Evolutionary conservation across 2,329 filamentous ascomycete species (phyloP).

Genomic region (Dendrostoma leiphaemia): DNA sequence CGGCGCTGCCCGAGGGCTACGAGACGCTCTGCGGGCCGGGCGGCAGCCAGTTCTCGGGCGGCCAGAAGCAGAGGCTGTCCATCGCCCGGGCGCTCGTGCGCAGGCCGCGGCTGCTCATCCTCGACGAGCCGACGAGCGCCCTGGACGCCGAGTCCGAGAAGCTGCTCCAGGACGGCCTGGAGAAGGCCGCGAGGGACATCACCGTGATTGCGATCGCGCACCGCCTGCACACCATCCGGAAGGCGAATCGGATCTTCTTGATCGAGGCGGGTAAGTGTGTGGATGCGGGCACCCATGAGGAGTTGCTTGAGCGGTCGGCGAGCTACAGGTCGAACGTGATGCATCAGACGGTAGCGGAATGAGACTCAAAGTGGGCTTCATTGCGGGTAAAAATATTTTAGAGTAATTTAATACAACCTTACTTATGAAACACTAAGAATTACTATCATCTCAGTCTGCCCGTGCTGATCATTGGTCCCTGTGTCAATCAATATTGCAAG

Average conservation of each 20-base stretch:
- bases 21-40: conserved; percentile 58
- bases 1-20: conserved; percentile 53
- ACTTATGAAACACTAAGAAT: too few species aligned
- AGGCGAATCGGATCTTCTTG: conserved; percentile 42
- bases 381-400: too few species aligned
- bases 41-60: conserved; percentile 64
- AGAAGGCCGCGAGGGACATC: conserved; percentile 40
- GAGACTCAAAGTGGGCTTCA: too few species aligned
- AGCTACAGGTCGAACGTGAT: conserved; percentile 31
- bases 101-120: conserved; percentile 60
- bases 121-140: conserved; percentile 70
- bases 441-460: too few species aligned
- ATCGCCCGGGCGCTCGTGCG: conserved; percentile 68
- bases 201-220: conserved; percentile 45
- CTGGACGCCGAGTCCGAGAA: conserved; percentile 62
- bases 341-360: conserved; percentile 28
- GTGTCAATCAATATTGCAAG: too few species aligned
- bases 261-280: conserved; percentile 38
- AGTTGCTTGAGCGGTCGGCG: conserved; percentile 26
- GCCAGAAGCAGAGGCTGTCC: conserved; percentile 66
- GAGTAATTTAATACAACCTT: too few species aligned
- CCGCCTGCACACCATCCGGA: conserved; percentile 41
- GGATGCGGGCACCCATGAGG: conserved; percentile 32
- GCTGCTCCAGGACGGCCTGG: conserved; percentile 56
- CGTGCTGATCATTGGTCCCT: too few species aligned